These are phyloP conservation scores for Diplodia sapinea DNA, from an alignment of 2,329 filamentous ascomycete genomes.

Conservation along the genomic window DNA sequence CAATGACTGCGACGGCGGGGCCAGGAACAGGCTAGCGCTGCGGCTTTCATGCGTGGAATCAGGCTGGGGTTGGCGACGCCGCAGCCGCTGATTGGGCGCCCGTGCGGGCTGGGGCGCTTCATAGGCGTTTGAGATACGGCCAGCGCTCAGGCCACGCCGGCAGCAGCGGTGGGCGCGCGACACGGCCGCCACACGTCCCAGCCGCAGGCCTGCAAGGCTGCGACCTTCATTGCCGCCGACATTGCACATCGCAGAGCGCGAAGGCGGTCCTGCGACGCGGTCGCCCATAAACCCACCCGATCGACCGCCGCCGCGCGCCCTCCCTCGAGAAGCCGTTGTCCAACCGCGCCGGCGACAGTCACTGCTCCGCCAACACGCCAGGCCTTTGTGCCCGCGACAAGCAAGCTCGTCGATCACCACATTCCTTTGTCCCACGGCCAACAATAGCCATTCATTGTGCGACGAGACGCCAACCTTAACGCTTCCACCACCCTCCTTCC, in stretches of 20 bases:
- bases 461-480: slow-evolving; percentile 9
- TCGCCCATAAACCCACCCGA: slow-evolving; percentile 9
- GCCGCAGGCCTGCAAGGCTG: slow-evolving; percentile 24
- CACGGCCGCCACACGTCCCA: background rate
- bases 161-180: slow-evolving; percentile 13
- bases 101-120: slow-evolving; percentile 11
- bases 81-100: slow-evolving; percentile 13
- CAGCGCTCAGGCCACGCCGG: slow-evolving; percentile 7
- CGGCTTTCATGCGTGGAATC: slow-evolving; percentile 23
- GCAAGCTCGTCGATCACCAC: slow-evolving; percentile 20
- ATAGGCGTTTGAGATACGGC: slow-evolving; percentile 20
- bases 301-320: slow-evolving; percentile 20
- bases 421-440: slow-evolving; percentile 30
- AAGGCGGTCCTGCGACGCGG: slow-evolving; percentile 14
- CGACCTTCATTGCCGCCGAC: slow-evolving; percentile 29
- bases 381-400: slow-evolving; percentile 12
- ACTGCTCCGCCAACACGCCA: slow-evolving; percentile 1
- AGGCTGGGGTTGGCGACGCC: background rate
- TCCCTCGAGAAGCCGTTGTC: slow-evolving; percentile 1
- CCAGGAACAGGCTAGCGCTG: slow-evolving; percentile 27
- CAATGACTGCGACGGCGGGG: slow-evolving; percentile 12
- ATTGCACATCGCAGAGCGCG: slow-evolving; percentile 14
- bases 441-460: slow-evolving; percentile 32
- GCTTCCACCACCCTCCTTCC: slow-evolving; percentile 6
- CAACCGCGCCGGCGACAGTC: slow-evolving; percentile 17